Base-by-base conservation (phyloP, 2,329 filamentous ascomycete species). In the Fusarium veterinarium region DNA sequence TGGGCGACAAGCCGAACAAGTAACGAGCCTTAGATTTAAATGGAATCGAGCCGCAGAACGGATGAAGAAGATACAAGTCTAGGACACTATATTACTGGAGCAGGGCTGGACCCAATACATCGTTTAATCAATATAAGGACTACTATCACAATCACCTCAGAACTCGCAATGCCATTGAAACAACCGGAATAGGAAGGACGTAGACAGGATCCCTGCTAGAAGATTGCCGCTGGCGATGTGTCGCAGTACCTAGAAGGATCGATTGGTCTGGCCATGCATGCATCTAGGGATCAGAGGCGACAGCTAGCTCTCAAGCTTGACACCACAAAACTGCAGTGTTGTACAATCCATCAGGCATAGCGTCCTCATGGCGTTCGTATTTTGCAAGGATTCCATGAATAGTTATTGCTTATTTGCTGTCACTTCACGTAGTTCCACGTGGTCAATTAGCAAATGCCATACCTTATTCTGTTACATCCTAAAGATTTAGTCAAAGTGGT, bases 1-100 rank as follows among this genome's bases (percentile, higher is more conserved):
- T 40, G 16, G 31, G 57, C 19, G 33, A 33, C 3, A 73, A 63
- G n/a, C 45, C 61, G 23, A 63, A 37, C 11, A 70, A 60, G 30
- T 71, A 13, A 57, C 20, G 33, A 31, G 2, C 8, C 25, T 23
- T 14, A 10, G 16, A 20, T 14, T 6, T 1, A 11, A 19, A 33
- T 25, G 17, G n/a, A 56, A 6, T 6, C 6, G 2, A 33, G 17
- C 10, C 13, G 12, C 6, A 7, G 10, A 3, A 9, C 6, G 6
- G 6, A n/a, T 33, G 20, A 19, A 19, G 14, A 13, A 9, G 51
- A 20, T 31, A 2, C 8, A 25, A 19, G 16, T 33, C 16, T 25
- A 6, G 6, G 38, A 30, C 28, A 25, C 12, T 33, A 12, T 16
- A 44, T 17, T 19, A n/a, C 12, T 4, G 23, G 12, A 13, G 13